A percentile compares a stretch with the other conserved stretches of the same genome.
phyloP scores from a whole-genome alignment of 768 basidiomycete genomes.

The Lactarius pseudohatsudake region DNA sequence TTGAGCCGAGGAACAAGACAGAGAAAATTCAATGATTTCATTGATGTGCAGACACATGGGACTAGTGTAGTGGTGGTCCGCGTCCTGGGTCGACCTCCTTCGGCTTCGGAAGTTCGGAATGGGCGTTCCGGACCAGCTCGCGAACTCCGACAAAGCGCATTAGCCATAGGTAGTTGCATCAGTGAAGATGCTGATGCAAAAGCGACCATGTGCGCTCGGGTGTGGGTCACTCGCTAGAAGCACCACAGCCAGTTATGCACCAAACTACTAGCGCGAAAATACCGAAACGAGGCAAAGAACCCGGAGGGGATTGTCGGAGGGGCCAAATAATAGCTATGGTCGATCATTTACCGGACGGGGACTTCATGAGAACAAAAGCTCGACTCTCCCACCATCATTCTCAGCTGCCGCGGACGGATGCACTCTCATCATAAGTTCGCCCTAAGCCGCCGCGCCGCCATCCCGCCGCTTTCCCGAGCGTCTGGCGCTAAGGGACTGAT shows the following conservation, averaged over 20 bases:
- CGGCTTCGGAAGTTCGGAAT: slow-evolving; percentile 14
- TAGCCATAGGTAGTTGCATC: slow-evolving; percentile 15
- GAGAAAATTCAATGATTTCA: not conserved
- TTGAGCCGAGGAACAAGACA: slow-evolving; percentile 4
- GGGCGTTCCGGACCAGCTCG: slow-evolving; percentile 4
- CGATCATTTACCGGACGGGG: not conserved
- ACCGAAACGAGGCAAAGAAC: not conserved
- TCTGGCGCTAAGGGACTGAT: slow-evolving; percentile 2
- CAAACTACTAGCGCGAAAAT: not conserved
- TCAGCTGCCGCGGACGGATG: not conserved
- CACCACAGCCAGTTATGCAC: not conserved
- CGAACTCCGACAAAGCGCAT: not conserved
- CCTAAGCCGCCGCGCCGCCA: not conserved
- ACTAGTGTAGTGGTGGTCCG: not conserved
- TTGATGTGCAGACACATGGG: not conserved
- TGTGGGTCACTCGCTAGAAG: not conserved
- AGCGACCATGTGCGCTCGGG: not conserved
- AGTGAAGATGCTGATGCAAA: not conserved
- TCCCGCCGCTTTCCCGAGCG: not conserved
- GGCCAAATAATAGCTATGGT: not conserved
- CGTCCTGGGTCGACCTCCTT: not conserved
- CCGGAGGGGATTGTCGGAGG: not conserved
- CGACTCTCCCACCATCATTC: not conserved
- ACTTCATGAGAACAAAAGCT: not conserved
- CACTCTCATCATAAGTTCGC: not conserved